Evolutionary conservation across 2,329 filamentous ascomycete species (phyloP).

Genomic region (Epichloe uncinata): DNA sequence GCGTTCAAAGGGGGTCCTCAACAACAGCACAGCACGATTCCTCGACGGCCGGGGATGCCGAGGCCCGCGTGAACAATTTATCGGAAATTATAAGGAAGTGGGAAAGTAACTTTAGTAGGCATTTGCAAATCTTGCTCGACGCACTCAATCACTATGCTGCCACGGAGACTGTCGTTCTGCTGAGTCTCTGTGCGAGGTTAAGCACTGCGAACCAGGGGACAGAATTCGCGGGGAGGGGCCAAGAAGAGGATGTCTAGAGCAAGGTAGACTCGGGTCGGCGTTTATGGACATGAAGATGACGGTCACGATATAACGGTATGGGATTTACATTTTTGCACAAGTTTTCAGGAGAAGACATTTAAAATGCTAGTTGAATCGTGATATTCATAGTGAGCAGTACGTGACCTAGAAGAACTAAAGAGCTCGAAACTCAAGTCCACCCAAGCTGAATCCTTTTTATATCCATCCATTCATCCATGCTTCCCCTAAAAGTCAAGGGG

Average conservation of each 20-base stretch:
- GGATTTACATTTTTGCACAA: too few species aligned
- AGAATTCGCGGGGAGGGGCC: slow-evolving; percentile 45
- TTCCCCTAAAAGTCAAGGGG: too few species aligned
- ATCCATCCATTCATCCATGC: too few species aligned
- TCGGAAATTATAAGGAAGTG: slow-evolving; percentile 83
- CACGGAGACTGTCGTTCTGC: slow-evolving; percentile 86
- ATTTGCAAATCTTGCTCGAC: slow-evolving; percentile 87
- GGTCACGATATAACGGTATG: too few species aligned
- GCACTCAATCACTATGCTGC: slow-evolving; percentile 95
- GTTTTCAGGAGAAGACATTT: too few species aligned
- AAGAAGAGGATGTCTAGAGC: slow-evolving; percentile 37
- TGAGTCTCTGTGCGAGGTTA: slow-evolving; percentile 73
- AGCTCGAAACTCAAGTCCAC: too few species aligned
- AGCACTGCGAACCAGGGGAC: slow-evolving; percentile 71
- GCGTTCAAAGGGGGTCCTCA: slow-evolving; percentile 9
- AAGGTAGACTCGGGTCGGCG: not conserved
- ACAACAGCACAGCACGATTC: slow-evolving; percentile 10
- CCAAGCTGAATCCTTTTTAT: too few species aligned
- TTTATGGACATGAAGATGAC: not conserved
- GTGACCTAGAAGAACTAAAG: too few species aligned
- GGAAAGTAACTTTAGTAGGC: slow-evolving; percentile 83
- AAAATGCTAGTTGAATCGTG: too few species aligned
- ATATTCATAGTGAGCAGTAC: too few species aligned
- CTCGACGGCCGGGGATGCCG: slow-evolving; percentile 22
- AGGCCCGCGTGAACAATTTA: slow-evolving; percentile 54